These are phyloP conservation scores for Lasiodiplodia sp. DNA, from an alignment of 2,329 filamentous ascomycete genomes.

Conservation along the genomic window DNA sequence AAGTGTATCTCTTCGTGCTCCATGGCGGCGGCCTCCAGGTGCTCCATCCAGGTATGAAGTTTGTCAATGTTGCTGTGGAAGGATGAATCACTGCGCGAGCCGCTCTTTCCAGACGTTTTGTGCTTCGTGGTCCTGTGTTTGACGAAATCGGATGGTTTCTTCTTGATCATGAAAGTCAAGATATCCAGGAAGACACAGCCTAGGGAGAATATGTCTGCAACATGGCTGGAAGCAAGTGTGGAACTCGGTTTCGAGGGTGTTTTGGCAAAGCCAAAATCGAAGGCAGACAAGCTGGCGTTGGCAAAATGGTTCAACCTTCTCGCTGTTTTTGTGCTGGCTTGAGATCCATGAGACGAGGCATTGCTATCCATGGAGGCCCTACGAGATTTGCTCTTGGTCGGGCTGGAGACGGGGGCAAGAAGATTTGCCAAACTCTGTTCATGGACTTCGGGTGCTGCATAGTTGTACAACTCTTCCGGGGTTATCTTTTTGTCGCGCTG, in stretches of 20 bases:
- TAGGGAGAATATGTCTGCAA: conserved; percentile 75
- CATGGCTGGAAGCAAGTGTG: conserved; percentile 45
- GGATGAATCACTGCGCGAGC: conserved; percentile 70
- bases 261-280: conserved; percentile 48
- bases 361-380: conserved; percentile 45
- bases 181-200: conserved; percentile 77
- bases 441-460: conserved; percentile 70
- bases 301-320: not conserved
- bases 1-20: conserved; percentile 47
- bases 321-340: conserved; percentile 39
- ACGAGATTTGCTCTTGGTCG: conserved; percentile 29
- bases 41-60: conserved; percentile 72
- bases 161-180: conserved; percentile 72
- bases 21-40: conserved; percentile 65
- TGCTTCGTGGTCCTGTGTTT: conserved; percentile 72
- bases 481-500: conserved; percentile 62
- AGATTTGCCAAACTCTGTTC: conserved; percentile 37
- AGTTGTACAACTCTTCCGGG: conserved; percentile 75
- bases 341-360: conserved; percentile 43
- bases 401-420: conserved; percentile 33
- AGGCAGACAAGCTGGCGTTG: conserved; percentile 35
- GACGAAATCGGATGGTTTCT: conserved; percentile 69
- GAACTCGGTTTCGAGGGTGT: conserved; percentile 37
- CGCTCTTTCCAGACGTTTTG: conserved; percentile 59
- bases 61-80: conserved; percentile 76